Percentiles rank a stretch among this genome's conserved stretches.
Conservation (phyloP, 371 early-diverging fungal species). For the Zopfochytrium polystomum region DNA sequence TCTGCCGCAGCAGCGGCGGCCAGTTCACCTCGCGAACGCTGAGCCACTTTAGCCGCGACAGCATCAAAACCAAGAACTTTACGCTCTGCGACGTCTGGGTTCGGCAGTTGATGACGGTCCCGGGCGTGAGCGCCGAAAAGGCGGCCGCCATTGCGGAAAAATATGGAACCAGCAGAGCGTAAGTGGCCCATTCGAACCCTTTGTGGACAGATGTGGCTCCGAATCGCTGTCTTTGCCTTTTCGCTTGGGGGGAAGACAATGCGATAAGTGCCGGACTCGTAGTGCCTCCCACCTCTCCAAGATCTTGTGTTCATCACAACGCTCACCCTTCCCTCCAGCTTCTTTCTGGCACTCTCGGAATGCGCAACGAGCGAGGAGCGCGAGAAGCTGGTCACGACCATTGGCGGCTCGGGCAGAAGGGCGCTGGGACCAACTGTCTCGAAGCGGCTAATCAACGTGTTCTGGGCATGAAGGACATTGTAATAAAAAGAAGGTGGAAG, state of each 20-base stretch:
- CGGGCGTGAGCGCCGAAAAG: conserved; percentile 80
- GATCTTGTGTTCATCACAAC: not conserved
- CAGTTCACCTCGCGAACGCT: too few relatives aligned
- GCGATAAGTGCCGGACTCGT: not conserved
- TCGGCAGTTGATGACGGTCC: conserved; percentile 75
- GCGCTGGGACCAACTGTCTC: conserved; percentile 27
- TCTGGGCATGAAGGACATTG: too few relatives aligned
- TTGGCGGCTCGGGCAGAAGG: conserved; percentile 33
- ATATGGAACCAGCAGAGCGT: conserved; percentile 67
- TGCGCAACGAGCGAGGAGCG: conserved; percentile 21
- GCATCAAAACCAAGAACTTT: conserved; percentile 65
- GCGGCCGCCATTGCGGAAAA: conserved; percentile 63
- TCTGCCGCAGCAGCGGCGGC: too few relatives aligned
- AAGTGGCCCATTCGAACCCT: not conserved
- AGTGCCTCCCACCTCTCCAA: not conserved
- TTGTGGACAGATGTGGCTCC: not conserved
- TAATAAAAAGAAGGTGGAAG: too few relatives aligned
- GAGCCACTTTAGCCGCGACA: conserved; percentile 55
- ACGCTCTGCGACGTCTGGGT: conserved; percentile 69
- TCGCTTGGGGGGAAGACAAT: not conserved
- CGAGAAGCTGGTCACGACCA: conserved; percentile 18
- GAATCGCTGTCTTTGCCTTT: not conserved
- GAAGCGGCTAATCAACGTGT: conserved; percentile 25
- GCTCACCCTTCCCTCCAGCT: too few relatives aligned
- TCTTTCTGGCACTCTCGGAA: conserved; percentile 19